These are phyloP conservation scores for Leishmania lainsoni DNA, from an alignment of 208 protist species.

Conservation along the genomic window DNA sequence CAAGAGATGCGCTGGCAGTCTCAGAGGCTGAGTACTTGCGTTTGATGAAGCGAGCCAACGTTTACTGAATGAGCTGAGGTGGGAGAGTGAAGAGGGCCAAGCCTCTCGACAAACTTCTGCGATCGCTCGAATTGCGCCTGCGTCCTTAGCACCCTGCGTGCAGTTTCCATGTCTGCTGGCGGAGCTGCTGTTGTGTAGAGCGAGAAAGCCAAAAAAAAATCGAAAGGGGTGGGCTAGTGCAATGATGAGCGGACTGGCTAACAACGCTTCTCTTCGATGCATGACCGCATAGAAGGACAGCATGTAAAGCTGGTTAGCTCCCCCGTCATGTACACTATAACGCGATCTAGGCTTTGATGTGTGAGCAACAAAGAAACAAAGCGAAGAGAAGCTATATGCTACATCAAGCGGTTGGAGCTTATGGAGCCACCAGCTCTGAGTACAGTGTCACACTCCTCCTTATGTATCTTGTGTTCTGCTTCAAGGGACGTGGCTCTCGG, in stretches of 20 bases:
- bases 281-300: background rate
- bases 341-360: background rate
- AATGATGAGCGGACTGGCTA: background rate
- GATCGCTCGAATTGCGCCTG: background rate
- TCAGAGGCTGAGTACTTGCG: conserved; percentile 94
- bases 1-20: conserved; percentile 73
- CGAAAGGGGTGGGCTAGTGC: background rate
- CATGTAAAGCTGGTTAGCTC: background rate
- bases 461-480: background rate
- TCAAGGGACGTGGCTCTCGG: background rate
- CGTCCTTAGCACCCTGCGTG: background rate
- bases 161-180: conserved; percentile 2
- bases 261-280: background rate
- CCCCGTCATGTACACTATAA: conserved; percentile 12
- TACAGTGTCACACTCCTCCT: background rate
- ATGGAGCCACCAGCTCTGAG: background rate
- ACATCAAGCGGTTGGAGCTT: background rate
- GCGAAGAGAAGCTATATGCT: background rate
- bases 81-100: too few relatives aligned
- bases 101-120: background rate
- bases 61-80: conserved; percentile 52
- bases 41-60: conserved; percentile 96
- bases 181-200: background rate
- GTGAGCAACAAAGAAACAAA: background rate
- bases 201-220: background rate